Conservation (phyloP, 805 yeast species). For the Yamadazyma sp. region DNA sequence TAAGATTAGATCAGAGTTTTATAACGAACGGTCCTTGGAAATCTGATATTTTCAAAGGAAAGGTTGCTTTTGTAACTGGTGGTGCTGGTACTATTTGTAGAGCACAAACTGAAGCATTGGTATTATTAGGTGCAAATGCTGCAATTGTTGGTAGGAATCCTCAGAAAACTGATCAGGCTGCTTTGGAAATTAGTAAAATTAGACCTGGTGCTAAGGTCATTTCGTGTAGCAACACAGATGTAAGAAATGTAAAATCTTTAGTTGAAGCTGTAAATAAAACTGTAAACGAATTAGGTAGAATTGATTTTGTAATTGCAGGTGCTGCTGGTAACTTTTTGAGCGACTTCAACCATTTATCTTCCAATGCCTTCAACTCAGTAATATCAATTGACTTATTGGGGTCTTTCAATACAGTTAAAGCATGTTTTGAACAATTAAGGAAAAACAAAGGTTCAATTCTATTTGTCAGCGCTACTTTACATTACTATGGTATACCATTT, state of each 20-base stretch:
- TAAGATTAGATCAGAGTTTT: conserved; percentile 13
- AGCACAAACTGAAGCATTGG: conserved; percentile 82
- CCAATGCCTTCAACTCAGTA: conserved; percentile 40
- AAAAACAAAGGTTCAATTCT: conserved; percentile 45
- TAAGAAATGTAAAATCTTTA: conserved; percentile 60
- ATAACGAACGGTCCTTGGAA: conserved; percentile 39
- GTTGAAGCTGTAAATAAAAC: conserved; percentile 62
- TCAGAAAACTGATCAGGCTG: conserved; percentile 63
- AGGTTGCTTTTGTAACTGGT: conserved; percentile 89
- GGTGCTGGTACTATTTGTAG: conserved; percentile 95
- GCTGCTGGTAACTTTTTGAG: conserved; percentile 43
- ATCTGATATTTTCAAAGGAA: conserved; percentile 68
- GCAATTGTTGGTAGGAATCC: conserved; percentile 77
- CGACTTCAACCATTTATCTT: conserved; percentile 42
- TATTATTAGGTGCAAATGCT: conserved; percentile 82
- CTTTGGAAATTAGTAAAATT: conserved; percentile 54
- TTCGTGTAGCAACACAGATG: conserved; percentile 71
- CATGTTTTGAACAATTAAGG: conserved; percentile 34
- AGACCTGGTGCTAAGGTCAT: conserved; percentile 62
- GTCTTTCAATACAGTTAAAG: conserved; percentile 40
- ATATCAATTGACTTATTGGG: conserved; percentile 40
- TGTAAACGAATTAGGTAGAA: conserved; percentile 39
- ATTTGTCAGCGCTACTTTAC: conserved; percentile 42
- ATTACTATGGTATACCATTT: conserved; percentile 44
- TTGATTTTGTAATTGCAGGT: conserved; percentile 44